Conservation (phyloP, 176 grass and related monocot species). For the Neostapfia colusana region DNA sequence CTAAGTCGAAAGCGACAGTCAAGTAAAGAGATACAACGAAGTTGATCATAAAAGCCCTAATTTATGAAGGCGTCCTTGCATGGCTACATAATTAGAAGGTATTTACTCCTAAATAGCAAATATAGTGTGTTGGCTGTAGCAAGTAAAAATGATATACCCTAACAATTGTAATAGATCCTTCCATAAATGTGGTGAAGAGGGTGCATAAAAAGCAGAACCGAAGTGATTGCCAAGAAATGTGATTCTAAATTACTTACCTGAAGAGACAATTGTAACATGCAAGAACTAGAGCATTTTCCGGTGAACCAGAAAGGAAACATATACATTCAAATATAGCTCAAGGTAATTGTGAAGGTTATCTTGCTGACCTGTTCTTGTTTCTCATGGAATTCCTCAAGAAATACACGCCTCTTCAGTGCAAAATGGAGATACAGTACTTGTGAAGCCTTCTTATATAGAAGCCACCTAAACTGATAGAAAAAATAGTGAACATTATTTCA, state of each 20-base stretch:
- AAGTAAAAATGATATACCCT: conserved; percentile 12
- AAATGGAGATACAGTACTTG: conserved; percentile 94
- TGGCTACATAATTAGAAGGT: neutral
- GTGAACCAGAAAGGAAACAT: conserved; percentile 20
- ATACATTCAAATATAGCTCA: neutral
- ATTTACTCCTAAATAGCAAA: conserved; percentile 2
- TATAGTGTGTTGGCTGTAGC: conserved; percentile 17
- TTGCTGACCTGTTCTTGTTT: conserved; percentile 93
- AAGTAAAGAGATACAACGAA: neutral
- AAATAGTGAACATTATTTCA: conserved; percentile 42
- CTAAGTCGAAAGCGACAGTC: neutral
- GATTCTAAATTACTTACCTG: neutral
- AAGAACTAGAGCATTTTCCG: neutral
- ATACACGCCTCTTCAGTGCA: conserved; percentile 78
- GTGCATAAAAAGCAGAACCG: neutral
- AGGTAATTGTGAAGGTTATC: neutral
- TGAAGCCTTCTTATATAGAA: conserved; percentile 91
- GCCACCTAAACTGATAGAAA: conserved; percentile 94
- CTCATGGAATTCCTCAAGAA: conserved; percentile 96
- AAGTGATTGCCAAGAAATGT: neutral
- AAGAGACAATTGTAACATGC: neutral
- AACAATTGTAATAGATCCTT: neutral
- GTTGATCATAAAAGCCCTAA: neutral
- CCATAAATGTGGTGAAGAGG: neutral
- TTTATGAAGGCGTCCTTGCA: neutral